Evolutionary conservation across 441 rosid genomes (phyloP).

Genomic region (Hypseocharis bilobata): DNA sequence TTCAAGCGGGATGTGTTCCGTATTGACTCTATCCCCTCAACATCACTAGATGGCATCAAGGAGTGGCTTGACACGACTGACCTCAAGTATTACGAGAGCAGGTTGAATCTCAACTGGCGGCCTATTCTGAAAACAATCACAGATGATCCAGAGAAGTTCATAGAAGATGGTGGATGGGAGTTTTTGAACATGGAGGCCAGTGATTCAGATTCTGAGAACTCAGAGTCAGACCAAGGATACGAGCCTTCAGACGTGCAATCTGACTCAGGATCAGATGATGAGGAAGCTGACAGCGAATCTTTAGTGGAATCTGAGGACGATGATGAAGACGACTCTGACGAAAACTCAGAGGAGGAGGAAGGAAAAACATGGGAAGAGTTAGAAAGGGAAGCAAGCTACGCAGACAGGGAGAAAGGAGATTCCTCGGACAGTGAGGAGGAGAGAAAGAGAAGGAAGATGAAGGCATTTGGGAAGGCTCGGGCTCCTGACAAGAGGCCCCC

Average conservation of each 20-base stretch:
- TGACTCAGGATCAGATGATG: conserved; percentile 69
- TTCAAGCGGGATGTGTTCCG: conserved; percentile 74
- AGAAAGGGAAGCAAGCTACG: conserved; percentile 84
- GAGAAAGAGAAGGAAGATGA: conserved; percentile 71
- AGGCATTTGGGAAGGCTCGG: conserved; percentile 58
- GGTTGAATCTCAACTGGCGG: conserved; percentile 81
- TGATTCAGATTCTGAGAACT: conserved; percentile 68
- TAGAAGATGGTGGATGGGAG: conserved; percentile 88
- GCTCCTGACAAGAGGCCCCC: conserved; percentile 11
- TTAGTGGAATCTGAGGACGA: conserved; percentile 79
- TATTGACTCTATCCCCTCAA: conserved; percentile 72
- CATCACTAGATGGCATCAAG: conserved; percentile 72
- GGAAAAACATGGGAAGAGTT: conserved; percentile 95
- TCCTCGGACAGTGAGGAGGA: conserved; percentile 89
- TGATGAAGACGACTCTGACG: conserved; percentile 51
- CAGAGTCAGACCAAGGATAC: conserved; percentile 77
- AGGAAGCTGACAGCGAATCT: conserved; percentile 57
- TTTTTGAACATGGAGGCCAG: conserved; percentile 76
- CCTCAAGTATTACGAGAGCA: conserved; percentile 80
- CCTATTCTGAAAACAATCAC: conserved; percentile 76
- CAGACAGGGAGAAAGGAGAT: conserved; percentile 69
- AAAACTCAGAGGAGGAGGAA: conserved; percentile 73
- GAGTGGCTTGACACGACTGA: conserved; percentile 89
- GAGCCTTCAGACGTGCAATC: conserved; percentile 70
- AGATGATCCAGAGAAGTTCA: conserved; percentile 73